Evolutionary conservation across 2,329 filamentous ascomycete species (phyloP).

Genomic region (Aspergillus chevalieri): DNA sequence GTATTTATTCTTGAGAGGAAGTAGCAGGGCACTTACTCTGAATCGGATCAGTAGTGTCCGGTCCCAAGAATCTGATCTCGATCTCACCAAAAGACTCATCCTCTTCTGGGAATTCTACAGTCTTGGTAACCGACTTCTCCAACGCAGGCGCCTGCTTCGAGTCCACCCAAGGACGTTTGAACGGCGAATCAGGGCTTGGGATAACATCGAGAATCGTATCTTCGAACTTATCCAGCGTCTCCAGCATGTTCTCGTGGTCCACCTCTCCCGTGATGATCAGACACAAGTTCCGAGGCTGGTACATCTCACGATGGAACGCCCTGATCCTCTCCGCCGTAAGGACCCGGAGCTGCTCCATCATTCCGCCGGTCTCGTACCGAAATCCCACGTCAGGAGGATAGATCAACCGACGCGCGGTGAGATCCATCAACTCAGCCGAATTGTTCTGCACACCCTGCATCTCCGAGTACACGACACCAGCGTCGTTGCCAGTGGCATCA

Average conservation of each 20-base stretch:
- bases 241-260: conserved; percentile 70
- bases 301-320: conserved; percentile 94
- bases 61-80: conserved; percentile 78
- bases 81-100: conserved; percentile 92
- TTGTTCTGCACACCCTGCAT: conserved; percentile 95
- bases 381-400: conserved; percentile 90
- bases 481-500: conserved; percentile 88
- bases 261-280: conserved; percentile 88
- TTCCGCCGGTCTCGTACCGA: conserved; percentile 94
- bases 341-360: conserved; percentile 84
- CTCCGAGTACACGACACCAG: conserved; percentile 95
- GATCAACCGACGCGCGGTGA: conserved; percentile 69
- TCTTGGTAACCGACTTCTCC: conserved; percentile 65
- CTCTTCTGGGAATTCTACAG: conserved; percentile 88
- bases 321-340: conserved; percentile 85
- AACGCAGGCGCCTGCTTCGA: conserved; percentile 71
- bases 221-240: conserved; percentile 83
- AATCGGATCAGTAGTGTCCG: conserved; percentile 65
- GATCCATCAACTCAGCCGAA: conserved; percentile 77
- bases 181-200: conserved; percentile 66
- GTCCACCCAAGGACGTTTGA: conserved; percentile 85
- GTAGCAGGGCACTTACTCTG: conserved; percentile 39
- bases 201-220: conserved; percentile 77
- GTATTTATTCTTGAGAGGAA: not conserved
- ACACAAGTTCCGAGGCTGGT: conserved; percentile 92